Evolutionary conservation across 805 yeast genomes (phyloP).

Genomic region (Teunomyces funiuensis): DNA sequence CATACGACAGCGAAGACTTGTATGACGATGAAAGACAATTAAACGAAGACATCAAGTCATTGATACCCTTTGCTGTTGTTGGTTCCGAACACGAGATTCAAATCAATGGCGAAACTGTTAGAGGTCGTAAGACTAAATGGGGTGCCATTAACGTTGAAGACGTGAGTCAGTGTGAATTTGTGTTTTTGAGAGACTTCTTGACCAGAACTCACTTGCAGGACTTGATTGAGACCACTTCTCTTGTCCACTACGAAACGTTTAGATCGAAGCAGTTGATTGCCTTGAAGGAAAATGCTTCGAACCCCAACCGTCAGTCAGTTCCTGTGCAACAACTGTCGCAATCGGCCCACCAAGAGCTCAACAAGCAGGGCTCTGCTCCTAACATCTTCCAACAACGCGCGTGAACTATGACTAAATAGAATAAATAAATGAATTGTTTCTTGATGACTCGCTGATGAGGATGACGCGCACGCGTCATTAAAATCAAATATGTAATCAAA

Average conservation of each 20-base stretch:
- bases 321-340: constrained; percentile 15
- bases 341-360: not conserved
- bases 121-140: constrained; percentile 93
- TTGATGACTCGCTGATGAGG: not conserved
- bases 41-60: constrained; percentile 66
- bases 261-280: constrained; percentile 93
- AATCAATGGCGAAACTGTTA: constrained; percentile 74
- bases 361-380: not conserved
- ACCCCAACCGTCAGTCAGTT: constrained; percentile 38
- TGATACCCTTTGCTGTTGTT: constrained; percentile 91
- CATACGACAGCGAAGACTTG: constrained; percentile 70
- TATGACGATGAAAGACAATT: constrained; percentile 71
- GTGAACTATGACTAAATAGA: not conserved
- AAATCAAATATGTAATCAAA: not conserved
- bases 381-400: constrained; percentile 7
- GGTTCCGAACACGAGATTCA: constrained; percentile 82
- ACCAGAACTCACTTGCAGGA: constrained; percentile 96
- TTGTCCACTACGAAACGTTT: constrained; percentile 87
- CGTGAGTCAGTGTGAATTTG: constrained; percentile 93
- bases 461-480: constrained; percentile 2
- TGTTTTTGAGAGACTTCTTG: constrained; percentile 87
- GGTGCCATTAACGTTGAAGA: constrained; percentile 93
- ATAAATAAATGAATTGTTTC: not conserved
- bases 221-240: constrained; percentile 87
- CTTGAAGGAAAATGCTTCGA: constrained; percentile 82